Evolutionary conservation across 73 alveolate species (phyloP), one percentile per base, ranked within the genome.

Genomic region (Effrenium voratum): DNA sequence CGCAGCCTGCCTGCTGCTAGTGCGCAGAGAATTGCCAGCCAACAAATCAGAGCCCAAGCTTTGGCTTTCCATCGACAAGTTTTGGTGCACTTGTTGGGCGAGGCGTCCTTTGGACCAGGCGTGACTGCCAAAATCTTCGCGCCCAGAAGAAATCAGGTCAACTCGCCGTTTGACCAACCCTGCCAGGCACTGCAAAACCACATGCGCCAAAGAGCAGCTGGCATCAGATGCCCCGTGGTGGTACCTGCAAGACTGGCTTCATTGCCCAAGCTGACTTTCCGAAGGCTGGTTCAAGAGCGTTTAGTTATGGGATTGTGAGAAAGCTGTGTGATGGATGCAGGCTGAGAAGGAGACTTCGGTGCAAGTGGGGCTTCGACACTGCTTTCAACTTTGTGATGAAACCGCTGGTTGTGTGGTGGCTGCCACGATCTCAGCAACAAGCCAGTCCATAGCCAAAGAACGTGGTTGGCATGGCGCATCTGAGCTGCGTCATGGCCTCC

Each of bases 171-270:
- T 52, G 26, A 66, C 28, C 43, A 36, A 28, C 82, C 13, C 13
- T 36, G 75, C 4, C 75, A 60, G 75, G 63, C 63, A 52, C 63
- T 8, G 63, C n/a, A n/a, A n/a, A n/a, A n/a, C n/a, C n/a, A n/a
- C n/a, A n/a, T n/a, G n/a, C n/a, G n/a, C n/a, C n/a, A 68, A 4
- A 41, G 8, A 13, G 73, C 32, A 44, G 44, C 34, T 90, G 97
- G 97, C 36, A 70, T 46, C 97, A 70, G 40, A 50, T 90, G 52
- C 97, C 81, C 19, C 43, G n/a, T 46, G 97, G 97, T 0, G 97
- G 97, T 70, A 90, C 97, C n/a, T 90, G 97, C 97, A 46, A 76
- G 88, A 32, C 15, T n/a, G 97, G 91, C 77, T 90, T 90, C 87
- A 90, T 90, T 75, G 47, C 97, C 30, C 97, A 90, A 38, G 97